Conservation (phyloP, 2,329 filamentous ascomycete genomes). For the Ciborinia camelliae region DNA sequence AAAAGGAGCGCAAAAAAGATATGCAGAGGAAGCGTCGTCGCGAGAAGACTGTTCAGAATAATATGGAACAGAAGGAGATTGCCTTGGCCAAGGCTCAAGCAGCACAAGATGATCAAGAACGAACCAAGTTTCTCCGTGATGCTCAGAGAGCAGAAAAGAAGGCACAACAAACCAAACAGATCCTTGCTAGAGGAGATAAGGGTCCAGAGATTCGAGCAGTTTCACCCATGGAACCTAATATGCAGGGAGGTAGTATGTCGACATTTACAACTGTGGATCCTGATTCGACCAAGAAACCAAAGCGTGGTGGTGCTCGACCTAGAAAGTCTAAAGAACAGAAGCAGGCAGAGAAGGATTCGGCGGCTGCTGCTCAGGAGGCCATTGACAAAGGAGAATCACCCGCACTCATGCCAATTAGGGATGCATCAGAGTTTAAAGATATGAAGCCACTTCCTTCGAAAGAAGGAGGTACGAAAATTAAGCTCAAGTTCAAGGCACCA, state of each 20-base stretch:
- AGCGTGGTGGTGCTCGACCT: constrained; percentile 57
- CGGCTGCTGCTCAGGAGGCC: constrained; percentile 83
- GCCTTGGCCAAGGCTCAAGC: constrained; percentile 74
- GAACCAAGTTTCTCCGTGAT: constrained; percentile 75
- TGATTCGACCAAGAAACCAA: constrained; percentile 49
- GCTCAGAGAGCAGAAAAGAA: constrained; percentile 91
- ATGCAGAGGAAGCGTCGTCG: constrained; percentile 97
- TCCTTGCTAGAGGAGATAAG: constrained; percentile 82
- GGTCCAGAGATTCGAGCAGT: constrained; percentile 65
- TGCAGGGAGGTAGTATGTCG: constrained; percentile 81
- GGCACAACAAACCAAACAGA: constrained; percentile 82
- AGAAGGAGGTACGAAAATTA: constrained; percentile 57
- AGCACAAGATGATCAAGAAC: constrained; percentile 78
- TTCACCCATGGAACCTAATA: constrained; percentile 70
- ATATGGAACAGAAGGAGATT: constrained; percentile 84
- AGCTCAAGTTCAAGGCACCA: constrained; percentile 47
- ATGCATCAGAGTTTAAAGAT: constrained; percentile 7
- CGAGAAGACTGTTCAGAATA: constrained; percentile 92
- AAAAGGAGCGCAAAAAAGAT: constrained; percentile 99
- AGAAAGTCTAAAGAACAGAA: constrained; percentile 92
- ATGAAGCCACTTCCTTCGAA: constrained; percentile 30
- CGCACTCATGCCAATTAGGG: constrained; percentile 46
- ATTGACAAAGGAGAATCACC: constrained; percentile 75
- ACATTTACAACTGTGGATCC: constrained; percentile 64
- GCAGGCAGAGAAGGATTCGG: constrained; percentile 75